Base-by-base conservation (phyloP, 2,329 filamentous ascomycete species). In the Verticillium zaregamsianum region DNA sequence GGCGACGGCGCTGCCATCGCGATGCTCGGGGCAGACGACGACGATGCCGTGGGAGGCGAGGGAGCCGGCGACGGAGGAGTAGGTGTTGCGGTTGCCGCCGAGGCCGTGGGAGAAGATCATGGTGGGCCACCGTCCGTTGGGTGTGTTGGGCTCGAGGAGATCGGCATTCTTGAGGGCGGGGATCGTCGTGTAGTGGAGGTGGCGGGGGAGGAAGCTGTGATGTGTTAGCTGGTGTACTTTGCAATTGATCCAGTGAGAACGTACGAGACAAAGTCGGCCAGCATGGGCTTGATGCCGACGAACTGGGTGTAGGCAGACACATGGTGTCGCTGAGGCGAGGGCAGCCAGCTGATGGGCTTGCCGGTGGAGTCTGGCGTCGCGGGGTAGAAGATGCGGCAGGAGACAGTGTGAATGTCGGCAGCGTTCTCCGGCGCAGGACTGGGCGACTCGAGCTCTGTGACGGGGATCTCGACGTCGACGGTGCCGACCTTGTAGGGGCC, bases 41-140 rank as follows among this genome's bases (percentile, higher is more conserved):
- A 95, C 86, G 25, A 93, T 81, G 49, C 92, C 92, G 69, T 95
- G 88, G 23, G 90, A 92, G 5, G 92, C 90, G 32, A 96, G 77
- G 0, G 90, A 91, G 17, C 90, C 90, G 20, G 85, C 89, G 28
- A 96, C 77, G 70, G 93, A 89, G n/a, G 91, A 94, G 77, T 96
- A 96, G 12, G 91, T 87, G 69, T 95, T 95, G 66, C 91, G 84
- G 63, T 86, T 89, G 40, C 92, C 92, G 40, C 90, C 92, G 1
- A 96, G 80, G 1, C 92, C 92, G 71, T 96, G 92, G 1, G 91
- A 95, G 75, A 96, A 96, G 65, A 96, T 80, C 79, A 92, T 87
- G 0, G 92, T 90, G 0, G 92, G 92, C 89, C 91, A 95, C 77
- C 86, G 79, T 61, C 80, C 77, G 62, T 78, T 75, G 4, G 78